Conservation (phyloP, 2,329 filamentous ascomycete species). For the Nakataea oryzae region DNA sequence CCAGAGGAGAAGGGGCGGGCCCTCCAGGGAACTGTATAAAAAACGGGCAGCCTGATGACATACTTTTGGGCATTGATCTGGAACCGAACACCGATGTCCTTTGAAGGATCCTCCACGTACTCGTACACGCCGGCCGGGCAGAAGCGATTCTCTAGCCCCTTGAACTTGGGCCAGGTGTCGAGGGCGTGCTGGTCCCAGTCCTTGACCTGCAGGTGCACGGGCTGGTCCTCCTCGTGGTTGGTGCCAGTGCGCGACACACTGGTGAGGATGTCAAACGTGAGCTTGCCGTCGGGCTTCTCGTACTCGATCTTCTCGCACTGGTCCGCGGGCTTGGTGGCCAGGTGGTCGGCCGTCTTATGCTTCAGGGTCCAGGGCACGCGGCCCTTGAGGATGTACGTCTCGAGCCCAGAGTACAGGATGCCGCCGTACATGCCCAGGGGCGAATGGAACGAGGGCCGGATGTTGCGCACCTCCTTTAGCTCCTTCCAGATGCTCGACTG, state of each 20-base stretch:
- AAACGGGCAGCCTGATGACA: conserved; percentile 29
- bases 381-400: conserved; percentile 80
- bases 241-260: conserved; percentile 92
- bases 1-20: not conserved
- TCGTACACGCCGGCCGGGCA: conserved; percentile 97
- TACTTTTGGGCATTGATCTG: conserved; percentile 98
- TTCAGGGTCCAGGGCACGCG: conserved; percentile 85
- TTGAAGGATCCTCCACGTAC: conserved; percentile 86
- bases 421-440: conserved; percentile 84
- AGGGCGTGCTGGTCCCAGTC: conserved; percentile 89
- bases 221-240: conserved; percentile 98
- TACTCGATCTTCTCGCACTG: conserved; percentile 86
- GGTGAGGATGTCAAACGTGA: conserved; percentile 93
- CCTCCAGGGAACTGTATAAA: not conserved
- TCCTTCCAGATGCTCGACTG: conserved; percentile 88
- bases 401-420: conserved; percentile 83
- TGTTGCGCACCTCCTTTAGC: conserved; percentile 89
- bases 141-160: conserved; percentile 92
- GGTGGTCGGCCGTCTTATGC: conserved; percentile 69
- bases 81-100: conserved; percentile 82
- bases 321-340: conserved; percentile 69
- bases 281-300: conserved; percentile 88
- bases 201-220: conserved; percentile 86
- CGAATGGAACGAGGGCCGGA: conserved; percentile 88
- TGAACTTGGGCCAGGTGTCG: conserved; percentile 74